These are phyloP conservation scores for Yamadazyma nakazawae DNA, from an alignment of 805 yeast species.

Conservation along the genomic window DNA sequence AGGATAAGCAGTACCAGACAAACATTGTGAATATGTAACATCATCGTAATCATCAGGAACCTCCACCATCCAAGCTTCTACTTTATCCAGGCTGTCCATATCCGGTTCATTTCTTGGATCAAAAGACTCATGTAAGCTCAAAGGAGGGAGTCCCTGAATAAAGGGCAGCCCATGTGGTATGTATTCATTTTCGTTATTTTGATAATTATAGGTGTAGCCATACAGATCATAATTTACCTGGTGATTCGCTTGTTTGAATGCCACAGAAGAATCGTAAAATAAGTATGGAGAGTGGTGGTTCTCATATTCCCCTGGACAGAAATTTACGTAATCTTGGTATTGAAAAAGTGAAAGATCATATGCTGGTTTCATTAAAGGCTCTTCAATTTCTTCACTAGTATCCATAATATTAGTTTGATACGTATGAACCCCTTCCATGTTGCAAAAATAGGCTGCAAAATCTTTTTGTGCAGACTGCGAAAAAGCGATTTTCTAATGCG, in stretches of 20 bases:
- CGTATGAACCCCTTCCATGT: background rate
- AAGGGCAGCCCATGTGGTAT: background rate
- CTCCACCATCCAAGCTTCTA: slow-evolving; percentile 56
- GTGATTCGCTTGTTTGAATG: background rate
- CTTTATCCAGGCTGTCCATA: slow-evolving; percentile 68
- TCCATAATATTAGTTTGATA: background rate
- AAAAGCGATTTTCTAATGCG: background rate
- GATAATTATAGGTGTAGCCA: background rate
- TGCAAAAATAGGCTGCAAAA: slow-evolving; percentile 4
- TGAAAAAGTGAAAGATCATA: background rate
- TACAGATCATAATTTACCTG: background rate
- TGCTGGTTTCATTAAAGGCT: background rate
- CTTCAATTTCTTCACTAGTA: background rate
- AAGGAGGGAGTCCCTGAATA: background rate
- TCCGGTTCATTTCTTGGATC: slow-evolving; percentile 60
- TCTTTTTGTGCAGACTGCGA: slow-evolving; percentile 3
- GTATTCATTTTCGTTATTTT: background rate
- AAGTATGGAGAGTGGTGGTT: background rate
- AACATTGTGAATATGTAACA: slow-evolving; percentile 16
- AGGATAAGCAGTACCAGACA: slow-evolving; percentile 43
- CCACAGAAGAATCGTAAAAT: background rate
- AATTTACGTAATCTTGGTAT: background rate
- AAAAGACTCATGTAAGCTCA: slow-evolving; percentile 19
- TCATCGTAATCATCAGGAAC: slow-evolving; percentile 43
- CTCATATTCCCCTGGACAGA: background rate